Percentiles rank a stretch among this genome's conserved stretches.
Evolutionary conservation across 2,329 filamentous ascomycete species (phyloP).

Genomic region (Allantophomopsis lycopodina): DNA sequence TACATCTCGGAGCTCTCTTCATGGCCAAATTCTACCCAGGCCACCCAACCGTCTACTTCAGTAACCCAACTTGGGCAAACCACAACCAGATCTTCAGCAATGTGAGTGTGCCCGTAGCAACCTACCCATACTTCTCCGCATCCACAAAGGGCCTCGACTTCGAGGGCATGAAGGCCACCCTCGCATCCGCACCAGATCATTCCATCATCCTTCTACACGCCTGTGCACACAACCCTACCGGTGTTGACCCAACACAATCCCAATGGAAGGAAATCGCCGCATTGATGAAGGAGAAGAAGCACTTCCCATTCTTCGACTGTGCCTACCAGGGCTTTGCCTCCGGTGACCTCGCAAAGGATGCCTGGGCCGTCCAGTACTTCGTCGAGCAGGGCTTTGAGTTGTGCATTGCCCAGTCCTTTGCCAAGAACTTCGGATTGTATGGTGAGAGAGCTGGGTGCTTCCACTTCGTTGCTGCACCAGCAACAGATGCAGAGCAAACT

Average conservation of each 20-base stretch:
- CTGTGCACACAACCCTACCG: slow-evolving; percentile 96
- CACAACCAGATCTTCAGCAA: slow-evolving; percentile 98
- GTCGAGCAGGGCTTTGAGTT: slow-evolving; percentile 84
- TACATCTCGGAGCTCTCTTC: slow-evolving; percentile 89
- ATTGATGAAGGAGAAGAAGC: slow-evolving; percentile 61
- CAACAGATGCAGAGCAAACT: slow-evolving; percentile 45
- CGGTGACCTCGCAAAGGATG: slow-evolving; percentile 72
- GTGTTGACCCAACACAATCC: slow-evolving; percentile 83
- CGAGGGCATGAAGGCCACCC: slow-evolving; percentile 65
- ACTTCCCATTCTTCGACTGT: slow-evolving; percentile 97
- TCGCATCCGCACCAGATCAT: slow-evolving; percentile 58
- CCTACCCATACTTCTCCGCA: slow-evolving; percentile 90
- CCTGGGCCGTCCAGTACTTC: slow-evolving; percentile 89
- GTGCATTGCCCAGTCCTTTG: slow-evolving; percentile 82
- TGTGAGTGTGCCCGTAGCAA: slow-evolving; percentile 61
- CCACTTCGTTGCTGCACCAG: slow-evolving; percentile 74
- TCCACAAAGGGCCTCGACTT: slow-evolving; percentile 86
- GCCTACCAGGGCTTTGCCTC: slow-evolving; percentile 98
- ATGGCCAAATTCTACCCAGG: slow-evolving; percentile 78
- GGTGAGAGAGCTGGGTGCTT: slow-evolving; percentile 93
- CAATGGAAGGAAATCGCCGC: slow-evolving; percentile 88
- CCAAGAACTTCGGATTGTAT: slow-evolving; percentile 97
- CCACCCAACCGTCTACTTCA: slow-evolving; percentile 73
- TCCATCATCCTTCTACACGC: slow-evolving; percentile 87
- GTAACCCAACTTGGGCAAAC: slow-evolving; percentile 94